Evolutionary conservation across 139 green algal species (phyloP), one percentile per base, ranked within the genome.

Genomic region (Picochlorum costavermella): DNA sequence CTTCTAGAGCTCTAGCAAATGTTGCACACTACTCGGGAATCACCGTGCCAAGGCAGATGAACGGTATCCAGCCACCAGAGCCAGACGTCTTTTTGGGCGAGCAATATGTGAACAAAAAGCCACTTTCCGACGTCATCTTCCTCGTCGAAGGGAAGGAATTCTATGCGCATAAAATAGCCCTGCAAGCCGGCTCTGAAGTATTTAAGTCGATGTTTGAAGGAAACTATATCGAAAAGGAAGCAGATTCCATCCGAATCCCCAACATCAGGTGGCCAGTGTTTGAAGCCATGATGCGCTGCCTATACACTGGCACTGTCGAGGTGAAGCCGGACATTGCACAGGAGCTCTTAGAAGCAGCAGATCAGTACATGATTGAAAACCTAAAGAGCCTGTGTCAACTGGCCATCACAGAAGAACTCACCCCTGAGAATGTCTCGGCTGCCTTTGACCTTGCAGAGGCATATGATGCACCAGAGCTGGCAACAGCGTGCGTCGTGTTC

Each of bases 331-430:
- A 91, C 29, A 80, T 90, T 12, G 82, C 84, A 17, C 75, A 86
- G 57, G 84, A 86, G 28, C 70, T 91, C 60, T 66, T 90, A 45
- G 78, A 82, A 48, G 89, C 83, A 26, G 76, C 84, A 2, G 90
- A 97, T 77, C 88, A 97, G 77, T 98, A 97, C 77, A 84, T 98
- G 77, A 78, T 98, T 51, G 92, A 97, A 40, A 81, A 77, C 2
- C 80, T 98, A 6, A 98, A 98, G 78, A 72, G 79, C 56, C 84
- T 94, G 44, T 98, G 92, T 68, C 92, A 97, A 73, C 72, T 80
- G 29, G 73, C 80, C 55, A 90, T 97, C 20, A 74, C 82, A 17
- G 61, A 86, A 57, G 59, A 69, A 28, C 80, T 97, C 40, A 73
- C 75, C 6, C 64, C 86, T 6, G 88, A 96, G 28, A 93, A 85